These are phyloP conservation scores for Heimioporus retisporus DNA, from an alignment of 1,284 basidiomycete genomes.

Conservation along the genomic window DNA sequence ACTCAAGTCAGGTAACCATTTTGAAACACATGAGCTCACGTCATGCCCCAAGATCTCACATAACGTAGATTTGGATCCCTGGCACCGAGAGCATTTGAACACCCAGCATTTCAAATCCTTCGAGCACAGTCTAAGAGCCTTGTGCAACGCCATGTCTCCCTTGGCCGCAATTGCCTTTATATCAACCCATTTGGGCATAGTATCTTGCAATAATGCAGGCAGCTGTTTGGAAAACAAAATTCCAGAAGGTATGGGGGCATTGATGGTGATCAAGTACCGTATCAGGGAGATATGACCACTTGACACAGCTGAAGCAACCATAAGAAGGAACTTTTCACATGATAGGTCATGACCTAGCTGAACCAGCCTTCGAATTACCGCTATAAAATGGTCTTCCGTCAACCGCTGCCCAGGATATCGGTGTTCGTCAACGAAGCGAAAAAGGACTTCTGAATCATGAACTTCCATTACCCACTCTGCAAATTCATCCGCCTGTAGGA, in stretches of 20 bases:
- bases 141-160: neutral
- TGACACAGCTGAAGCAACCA: neutral
- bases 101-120: neutral
- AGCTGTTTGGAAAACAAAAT: neutral
- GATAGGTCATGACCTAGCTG: constrained; percentile 1
- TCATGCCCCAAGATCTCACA: neutral
- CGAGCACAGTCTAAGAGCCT: neutral
- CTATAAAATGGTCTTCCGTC: neutral
- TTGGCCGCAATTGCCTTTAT: neutral
- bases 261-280: neutral
- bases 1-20: neutral
- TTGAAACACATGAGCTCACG: neutral
- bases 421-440: neutral
- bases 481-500: no score
- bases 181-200: neutral
- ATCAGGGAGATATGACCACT: neutral
- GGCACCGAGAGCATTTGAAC: neutral
- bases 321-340: neutral
- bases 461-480: neutral
- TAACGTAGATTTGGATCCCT: neutral
- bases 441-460: neutral
- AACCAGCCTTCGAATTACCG: neutral
- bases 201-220: neutral
- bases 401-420: neutral
- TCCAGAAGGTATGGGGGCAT: neutral